These are phyloP conservation scores for Melampsora americana DNA, from an alignment of 1,284 basidiomycete species.

Conservation along the genomic window DNA sequence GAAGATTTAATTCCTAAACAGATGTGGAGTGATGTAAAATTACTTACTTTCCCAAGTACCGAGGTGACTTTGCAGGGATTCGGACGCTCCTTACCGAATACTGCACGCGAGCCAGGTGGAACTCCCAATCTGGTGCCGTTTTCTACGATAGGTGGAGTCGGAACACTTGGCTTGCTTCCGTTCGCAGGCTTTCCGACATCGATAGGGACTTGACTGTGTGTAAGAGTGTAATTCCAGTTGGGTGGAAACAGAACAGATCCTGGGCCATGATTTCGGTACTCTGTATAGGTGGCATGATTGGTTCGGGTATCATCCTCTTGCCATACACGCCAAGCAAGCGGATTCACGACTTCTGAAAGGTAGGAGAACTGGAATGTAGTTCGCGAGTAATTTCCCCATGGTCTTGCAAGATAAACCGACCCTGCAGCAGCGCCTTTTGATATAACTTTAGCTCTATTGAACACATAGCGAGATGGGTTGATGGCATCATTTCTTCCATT, in stretches of 20 bases:
- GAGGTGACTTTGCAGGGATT: background rate
- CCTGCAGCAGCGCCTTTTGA: background rate
- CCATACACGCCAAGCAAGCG: background rate
- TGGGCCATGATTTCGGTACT: background rate
- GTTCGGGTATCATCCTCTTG: background rate
- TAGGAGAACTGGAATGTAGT: background rate
- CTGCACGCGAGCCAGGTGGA: background rate
- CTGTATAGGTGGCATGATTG: background rate
- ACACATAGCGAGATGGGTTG: background rate
- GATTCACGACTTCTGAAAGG: background rate
- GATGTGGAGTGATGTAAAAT: background rate
- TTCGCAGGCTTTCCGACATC: background rate
- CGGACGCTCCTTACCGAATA: background rate
- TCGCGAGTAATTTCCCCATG: background rate
- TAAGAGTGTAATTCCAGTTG: background rate
- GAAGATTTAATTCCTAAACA: background rate
- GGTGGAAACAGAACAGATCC: background rate
- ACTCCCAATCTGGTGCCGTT: background rate
- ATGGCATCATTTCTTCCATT: background rate
- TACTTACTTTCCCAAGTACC: background rate
- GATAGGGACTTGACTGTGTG: background rate
- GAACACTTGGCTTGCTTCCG: background rate
- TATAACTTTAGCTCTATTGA: background rate
- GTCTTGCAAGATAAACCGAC: background rate
- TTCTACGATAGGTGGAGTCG: background rate